Evolutionary conservation across 345 rosid genomes (phyloP).

Genomic region (Boechera retrofracta): DNA sequence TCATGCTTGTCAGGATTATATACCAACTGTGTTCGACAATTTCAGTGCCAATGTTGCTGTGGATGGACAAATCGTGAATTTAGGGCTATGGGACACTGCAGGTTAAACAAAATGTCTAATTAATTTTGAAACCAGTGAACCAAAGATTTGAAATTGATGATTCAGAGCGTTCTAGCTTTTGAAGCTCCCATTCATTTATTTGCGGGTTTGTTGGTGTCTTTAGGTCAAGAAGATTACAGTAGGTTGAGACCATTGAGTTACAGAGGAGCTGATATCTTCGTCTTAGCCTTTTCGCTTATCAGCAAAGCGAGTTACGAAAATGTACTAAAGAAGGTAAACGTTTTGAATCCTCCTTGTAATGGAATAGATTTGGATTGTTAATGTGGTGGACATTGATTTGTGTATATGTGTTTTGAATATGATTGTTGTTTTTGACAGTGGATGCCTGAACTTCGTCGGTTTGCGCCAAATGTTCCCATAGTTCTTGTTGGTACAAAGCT

Average conservation of each 20-base stretch:
- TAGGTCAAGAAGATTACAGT: constrained; percentile 99
- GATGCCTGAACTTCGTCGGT: constrained; percentile 98
- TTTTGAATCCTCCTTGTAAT: constrained; percentile 7
- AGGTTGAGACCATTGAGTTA: constrained; percentile 97
- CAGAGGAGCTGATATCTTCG: constrained; percentile 95
- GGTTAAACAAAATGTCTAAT: constrained; percentile 50
- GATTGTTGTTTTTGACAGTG: constrained; percentile 62
- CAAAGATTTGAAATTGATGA: constrained; percentile 8
- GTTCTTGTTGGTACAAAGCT: constrained; percentile 97
- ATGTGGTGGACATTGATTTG: constrained; percentile 16
- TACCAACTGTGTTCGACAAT: constrained; percentile 97
- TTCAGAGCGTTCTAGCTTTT: background rate
- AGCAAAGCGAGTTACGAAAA: constrained; percentile 97
- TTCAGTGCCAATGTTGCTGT: constrained; percentile 98
- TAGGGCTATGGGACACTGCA: constrained; percentile 99
- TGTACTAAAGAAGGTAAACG: constrained; percentile 86
- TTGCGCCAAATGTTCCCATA: constrained; percentile 94
- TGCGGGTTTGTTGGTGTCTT: constrained; percentile 21
- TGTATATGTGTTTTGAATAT: constrained; percentile 4
- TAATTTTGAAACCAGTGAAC: background rate
- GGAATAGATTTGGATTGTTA: background rate
- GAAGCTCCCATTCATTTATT: constrained; percentile 9
- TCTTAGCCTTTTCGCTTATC: constrained; percentile 88
- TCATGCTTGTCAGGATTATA: constrained; percentile 69
- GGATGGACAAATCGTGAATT: constrained; percentile 88